These are phyloP conservation scores for Coelastrella sp. DNA, from an alignment of 139 green algal species.

Conservation along the genomic window DNA sequence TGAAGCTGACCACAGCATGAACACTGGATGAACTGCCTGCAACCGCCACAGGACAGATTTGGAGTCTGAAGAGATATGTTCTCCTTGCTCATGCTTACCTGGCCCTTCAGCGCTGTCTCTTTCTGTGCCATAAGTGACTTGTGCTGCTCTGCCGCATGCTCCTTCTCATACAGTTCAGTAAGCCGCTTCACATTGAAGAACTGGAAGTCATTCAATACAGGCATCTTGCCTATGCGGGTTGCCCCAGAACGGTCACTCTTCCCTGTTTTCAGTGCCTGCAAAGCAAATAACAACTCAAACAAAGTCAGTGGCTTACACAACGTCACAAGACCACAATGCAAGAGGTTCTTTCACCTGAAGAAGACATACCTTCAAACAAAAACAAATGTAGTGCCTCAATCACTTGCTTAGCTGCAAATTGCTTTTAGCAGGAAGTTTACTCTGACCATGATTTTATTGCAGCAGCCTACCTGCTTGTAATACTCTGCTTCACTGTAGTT, in stretches of 20 bases:
- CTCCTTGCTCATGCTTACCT: constrained; percentile 24
- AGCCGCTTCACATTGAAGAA: constrained; percentile 91
- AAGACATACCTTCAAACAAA: too few relatives aligned
- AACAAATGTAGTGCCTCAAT: too few relatives aligned
- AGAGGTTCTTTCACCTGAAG: too few relatives aligned
- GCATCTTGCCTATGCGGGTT: constrained; percentile 92
- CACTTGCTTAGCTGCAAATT: too few relatives aligned
- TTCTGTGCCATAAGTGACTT: constrained; percentile 68
- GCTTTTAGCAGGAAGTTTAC: too few relatives aligned
- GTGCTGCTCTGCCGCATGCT: constrained; percentile 80
- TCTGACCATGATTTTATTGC: too few relatives aligned
- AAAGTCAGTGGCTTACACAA: neutral
- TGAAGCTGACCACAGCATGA: too few relatives aligned
- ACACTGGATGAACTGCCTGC: too few relatives aligned
- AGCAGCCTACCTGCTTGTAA: constrained; percentile 55
- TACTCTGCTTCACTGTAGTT: constrained; percentile 84
- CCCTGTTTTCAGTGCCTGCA: constrained; percentile 53
- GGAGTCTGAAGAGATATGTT: too few relatives aligned
- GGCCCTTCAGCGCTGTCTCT: constrained; percentile 56
- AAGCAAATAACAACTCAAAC: too few relatives aligned
- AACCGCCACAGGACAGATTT: neutral
- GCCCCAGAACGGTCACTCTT: constrained; percentile 59
- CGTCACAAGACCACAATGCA: too few relatives aligned
- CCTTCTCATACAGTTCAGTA: constrained; percentile 93
- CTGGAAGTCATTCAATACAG: constrained; percentile 95